Conservation (phyloP, 73 alveolate genomes). For the Diophrys appendiculata region DNA sequence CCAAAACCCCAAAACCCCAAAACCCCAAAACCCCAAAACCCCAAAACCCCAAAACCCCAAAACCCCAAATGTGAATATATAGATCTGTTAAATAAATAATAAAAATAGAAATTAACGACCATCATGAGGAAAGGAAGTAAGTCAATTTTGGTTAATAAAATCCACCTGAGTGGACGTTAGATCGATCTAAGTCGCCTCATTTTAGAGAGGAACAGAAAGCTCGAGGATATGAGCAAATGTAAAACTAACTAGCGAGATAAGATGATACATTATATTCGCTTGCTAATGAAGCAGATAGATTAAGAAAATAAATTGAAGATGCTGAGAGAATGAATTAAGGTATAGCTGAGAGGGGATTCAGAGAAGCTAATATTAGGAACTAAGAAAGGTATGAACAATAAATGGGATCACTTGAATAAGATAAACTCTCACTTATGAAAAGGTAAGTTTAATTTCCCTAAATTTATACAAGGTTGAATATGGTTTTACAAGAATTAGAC, state of each 20-base stretch:
- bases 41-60: no score
- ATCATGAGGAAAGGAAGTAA: no score
- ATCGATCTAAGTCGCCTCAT: neutral
- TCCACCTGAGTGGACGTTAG: no score
- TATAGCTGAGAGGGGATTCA: neutral
- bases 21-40: no score
- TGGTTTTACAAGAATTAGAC: constrained; percentile 57
- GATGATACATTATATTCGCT: constrained; percentile 11
- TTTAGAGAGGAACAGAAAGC: neutral
- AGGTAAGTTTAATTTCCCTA: neutral
- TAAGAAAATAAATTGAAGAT: neutral
- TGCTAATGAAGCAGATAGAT: constrained; percentile 3
- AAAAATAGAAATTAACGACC: no score
- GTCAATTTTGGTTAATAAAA: no score
- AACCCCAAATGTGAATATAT: no score
- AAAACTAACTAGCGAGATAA: neutral
- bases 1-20: no score
- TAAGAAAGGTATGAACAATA: neutral
- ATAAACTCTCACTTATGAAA: constrained; percentile 52
- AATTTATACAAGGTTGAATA: constrained; percentile 36
- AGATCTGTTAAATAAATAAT: no score
- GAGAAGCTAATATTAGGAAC: neutral
- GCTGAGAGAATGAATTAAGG: neutral
- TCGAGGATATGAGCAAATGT: neutral
- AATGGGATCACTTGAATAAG: constrained; percentile 30